Base-by-base conservation (phyloP, 2,329 filamentous ascomycete genomes). In the Colletotrichum siamense region DNA sequence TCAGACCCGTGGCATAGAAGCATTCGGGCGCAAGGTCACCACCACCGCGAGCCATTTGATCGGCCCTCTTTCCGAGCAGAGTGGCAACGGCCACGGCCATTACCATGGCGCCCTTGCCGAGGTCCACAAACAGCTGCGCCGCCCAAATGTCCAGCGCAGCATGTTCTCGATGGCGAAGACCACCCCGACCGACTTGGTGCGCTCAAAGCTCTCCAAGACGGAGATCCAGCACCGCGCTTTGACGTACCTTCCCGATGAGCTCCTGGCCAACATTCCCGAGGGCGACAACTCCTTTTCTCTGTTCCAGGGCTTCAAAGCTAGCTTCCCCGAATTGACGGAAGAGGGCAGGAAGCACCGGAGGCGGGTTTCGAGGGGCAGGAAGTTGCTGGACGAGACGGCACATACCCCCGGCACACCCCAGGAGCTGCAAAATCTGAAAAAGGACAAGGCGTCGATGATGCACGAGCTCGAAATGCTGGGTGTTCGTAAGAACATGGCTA, bases 401-500 rank as follows among this genome's bases (percentile, higher is more conserved):
- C 87, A 90, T 6, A 80, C 82, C 12, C 82, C 88, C 55, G 91
- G 91, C 70, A 90, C 89, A 26, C 92, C 94, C 22, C 92, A 95
- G 44, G 90, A 93, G 30, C 87, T 98, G 81, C 89, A 90, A 63
- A 94, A 93, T 79, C 86, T 99, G 79, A 95, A 94, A 84, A 95
- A 94, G 82, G 95, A 98, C 79, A 95, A 95, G 84, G 91, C 94
- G 59, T 89, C 91, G 70, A 90, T 98, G 87, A 93, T 94, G 87
- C 96, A 98, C 84, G 92, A 95, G 79, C 88, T 99, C 79, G 96
- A 99, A 82, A 95, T 98, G 92, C 92, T 99, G 87, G 91, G 94
- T 5, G 92, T 99, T 77, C 92, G 97, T 76, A 99, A 99, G 86
- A 98, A 97, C 82, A 98, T 99, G 96, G 96, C 96, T 80, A 97